Conservation (phyloP, 306 rosid genomes). For the Lagenaria siceraria region DNA sequence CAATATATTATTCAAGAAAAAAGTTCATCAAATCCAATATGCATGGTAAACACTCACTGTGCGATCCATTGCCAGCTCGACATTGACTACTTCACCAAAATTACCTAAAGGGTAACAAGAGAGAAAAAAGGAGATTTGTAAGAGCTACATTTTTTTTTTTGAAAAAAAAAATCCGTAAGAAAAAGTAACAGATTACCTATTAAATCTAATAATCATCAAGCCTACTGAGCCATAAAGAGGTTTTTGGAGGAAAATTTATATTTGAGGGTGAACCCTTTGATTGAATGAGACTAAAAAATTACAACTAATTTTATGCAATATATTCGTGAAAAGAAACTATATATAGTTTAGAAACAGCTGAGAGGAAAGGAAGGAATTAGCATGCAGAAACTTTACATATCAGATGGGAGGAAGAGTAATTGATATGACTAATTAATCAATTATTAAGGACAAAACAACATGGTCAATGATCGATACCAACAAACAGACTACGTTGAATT, state of each 20-base stretch:
- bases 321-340: background rate
- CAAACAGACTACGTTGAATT: background rate
- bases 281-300: background rate
- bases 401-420: background rate
- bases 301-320: background rate
- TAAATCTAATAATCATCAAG: background rate
- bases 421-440: background rate
- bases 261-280: background rate
- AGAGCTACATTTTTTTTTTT: background rate
- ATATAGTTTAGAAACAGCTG: background rate
- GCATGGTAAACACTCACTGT: constrained; percentile 41
- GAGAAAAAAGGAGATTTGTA: background rate
- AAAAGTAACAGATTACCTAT: background rate
- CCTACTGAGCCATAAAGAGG: background rate
- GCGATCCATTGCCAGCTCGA: constrained; percentile 91
- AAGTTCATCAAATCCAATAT: background rate
- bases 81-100: constrained; percentile 82
- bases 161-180: background rate
- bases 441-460: background rate
- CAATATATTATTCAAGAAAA: background rate
- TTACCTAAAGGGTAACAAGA: constrained; percentile 36
- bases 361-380: background rate
- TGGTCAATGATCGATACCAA: background rate
- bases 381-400: background rate
- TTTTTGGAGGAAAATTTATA: background rate